Evolutionary conservation across 139 green algal genomes (phyloP).

Genomic region (Asterochloris erici): DNA sequence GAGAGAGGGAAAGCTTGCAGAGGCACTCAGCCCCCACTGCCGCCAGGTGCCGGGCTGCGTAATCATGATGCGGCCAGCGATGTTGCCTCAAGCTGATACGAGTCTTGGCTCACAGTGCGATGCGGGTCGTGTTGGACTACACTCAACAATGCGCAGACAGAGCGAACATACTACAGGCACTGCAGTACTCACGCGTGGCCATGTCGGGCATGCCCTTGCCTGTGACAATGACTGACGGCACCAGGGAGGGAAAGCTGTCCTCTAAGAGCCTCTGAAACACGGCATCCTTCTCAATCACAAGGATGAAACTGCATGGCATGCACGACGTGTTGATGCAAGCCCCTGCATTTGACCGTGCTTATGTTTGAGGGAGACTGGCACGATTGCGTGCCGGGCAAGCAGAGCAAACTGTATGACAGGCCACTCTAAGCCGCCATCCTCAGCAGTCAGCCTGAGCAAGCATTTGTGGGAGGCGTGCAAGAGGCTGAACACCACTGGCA

Average conservation of each 20-base stretch:
- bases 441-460: not conserved
- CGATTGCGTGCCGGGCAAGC: not conserved
- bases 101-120: no score
- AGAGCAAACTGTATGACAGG: not conserved
- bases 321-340: not conserved
- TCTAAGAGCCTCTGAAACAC: conserved; percentile 64
- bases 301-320: conserved; percentile 31
- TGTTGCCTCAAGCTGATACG: no score
- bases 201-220: conserved; percentile 82
- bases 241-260: conserved; percentile 21
- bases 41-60: no score
- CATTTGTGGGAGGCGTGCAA: not conserved
- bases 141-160: no score
- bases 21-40: no score
- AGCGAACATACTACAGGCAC: not conserved
- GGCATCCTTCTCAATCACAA: conserved; percentile 84
- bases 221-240: conserved; percentile 68
- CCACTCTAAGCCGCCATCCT: not conserved
- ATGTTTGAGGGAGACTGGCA: not conserved
- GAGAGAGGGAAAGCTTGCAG: no score
- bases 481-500: not conserved
- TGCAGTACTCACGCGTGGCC: conserved; percentile 42
- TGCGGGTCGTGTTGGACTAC: no score
- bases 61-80: no score
- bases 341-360: not conserved